phyloP scores from a whole-genome alignment of 352 stramenopile species.

The Peronospora destructor region DNA sequence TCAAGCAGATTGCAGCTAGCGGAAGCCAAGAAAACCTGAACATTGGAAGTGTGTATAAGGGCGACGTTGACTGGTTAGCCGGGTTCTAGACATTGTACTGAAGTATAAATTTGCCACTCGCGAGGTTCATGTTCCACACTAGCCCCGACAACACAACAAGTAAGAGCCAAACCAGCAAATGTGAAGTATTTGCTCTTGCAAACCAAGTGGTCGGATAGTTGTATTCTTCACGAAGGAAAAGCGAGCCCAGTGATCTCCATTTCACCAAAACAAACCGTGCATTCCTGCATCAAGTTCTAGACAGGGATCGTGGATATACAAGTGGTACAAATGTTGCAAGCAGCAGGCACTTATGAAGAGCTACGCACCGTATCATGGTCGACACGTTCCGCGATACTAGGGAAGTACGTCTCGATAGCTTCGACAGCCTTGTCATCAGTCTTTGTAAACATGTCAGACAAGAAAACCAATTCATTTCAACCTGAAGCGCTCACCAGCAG shows the following conservation, averaged over 20 bases:
- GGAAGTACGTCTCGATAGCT: constrained; percentile 59
- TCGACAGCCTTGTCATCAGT: constrained; percentile 43
- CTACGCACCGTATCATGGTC: constrained; percentile 32
- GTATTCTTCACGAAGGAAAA: constrained; percentile 15
- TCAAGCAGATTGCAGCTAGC: constrained; percentile 62
- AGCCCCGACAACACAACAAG: constrained; percentile 3
- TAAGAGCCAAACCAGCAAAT: constrained; percentile 9
- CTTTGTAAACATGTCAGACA: constrained; percentile 14
- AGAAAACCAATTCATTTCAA: neutral
- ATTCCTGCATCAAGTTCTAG: too few species aligned
- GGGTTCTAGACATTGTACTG: constrained; percentile 43
- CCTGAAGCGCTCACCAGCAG: constrained; percentile 23
- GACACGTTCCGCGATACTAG: constrained; percentile 43
- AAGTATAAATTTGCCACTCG: constrained; percentile 21
- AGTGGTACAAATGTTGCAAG: neutral
- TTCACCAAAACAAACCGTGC: constrained; percentile 41
- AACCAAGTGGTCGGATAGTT: neutral
- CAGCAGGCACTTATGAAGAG: neutral
- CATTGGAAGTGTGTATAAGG: constrained; percentile 64
- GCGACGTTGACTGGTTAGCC: constrained; percentile 67
- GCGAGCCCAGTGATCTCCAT: constrained; percentile 31
- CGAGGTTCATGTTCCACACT: constrained; percentile 3
- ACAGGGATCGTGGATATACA: too few species aligned
- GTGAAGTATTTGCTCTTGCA: constrained; percentile 31
- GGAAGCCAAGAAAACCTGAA: constrained; percentile 48